Percentiles rank a stretch among this genome's conserved stretches.
phyloP scores from a whole-genome alignment of 2,329 filamentous ascomycete species.

The Beauveria australis region DNA sequence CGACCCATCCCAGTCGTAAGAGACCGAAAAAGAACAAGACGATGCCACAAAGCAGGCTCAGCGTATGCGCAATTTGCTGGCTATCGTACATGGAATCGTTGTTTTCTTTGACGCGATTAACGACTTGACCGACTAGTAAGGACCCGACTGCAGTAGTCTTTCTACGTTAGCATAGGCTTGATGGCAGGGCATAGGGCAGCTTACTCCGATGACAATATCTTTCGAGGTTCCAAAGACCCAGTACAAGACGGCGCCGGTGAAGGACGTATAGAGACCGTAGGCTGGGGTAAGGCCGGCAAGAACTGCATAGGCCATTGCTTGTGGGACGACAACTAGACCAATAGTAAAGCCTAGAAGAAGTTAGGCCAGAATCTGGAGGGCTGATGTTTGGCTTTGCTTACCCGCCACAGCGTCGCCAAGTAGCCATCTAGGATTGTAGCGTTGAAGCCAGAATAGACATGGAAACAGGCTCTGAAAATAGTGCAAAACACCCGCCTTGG shows the following conservation, averaged over 20 bases:
- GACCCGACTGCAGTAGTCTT: conserved; percentile 50
- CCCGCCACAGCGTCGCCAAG: conserved; percentile 66
- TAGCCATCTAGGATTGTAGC: conserved; percentile 68
- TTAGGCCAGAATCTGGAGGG: not conserved
- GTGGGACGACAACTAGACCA: conserved; percentile 68
- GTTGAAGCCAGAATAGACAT: conserved; percentile 58
- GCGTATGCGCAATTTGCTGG: conserved; percentile 33
- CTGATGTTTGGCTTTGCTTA: conserved; percentile 19
- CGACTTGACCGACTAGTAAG: conserved; percentile 39
- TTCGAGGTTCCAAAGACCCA: conserved; percentile 82
- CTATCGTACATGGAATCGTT: conserved; percentile 27
- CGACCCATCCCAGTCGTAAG: conserved; percentile 39
- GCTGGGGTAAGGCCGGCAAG: conserved; percentile 60
- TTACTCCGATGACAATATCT: conserved; percentile 69
- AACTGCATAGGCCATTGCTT: conserved; percentile 72
- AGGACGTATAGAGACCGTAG: conserved; percentile 73
- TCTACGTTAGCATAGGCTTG: conserved; percentile 2
- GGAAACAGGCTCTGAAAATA: conserved; percentile 54
- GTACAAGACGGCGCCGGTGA: conserved; percentile 71
- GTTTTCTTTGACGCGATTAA: conserved; percentile 28
- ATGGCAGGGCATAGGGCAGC: conserved; percentile 9
- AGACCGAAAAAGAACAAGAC: conserved; percentile 38
- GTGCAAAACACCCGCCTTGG: conserved; percentile 29
- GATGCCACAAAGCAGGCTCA: conserved; percentile 37
- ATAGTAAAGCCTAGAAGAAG: conserved; percentile 25